Evolutionary conservation across 495 filamentous ascomycete genomes (phyloP).

Genomic region (Aspergillus mulundensis): DNA sequence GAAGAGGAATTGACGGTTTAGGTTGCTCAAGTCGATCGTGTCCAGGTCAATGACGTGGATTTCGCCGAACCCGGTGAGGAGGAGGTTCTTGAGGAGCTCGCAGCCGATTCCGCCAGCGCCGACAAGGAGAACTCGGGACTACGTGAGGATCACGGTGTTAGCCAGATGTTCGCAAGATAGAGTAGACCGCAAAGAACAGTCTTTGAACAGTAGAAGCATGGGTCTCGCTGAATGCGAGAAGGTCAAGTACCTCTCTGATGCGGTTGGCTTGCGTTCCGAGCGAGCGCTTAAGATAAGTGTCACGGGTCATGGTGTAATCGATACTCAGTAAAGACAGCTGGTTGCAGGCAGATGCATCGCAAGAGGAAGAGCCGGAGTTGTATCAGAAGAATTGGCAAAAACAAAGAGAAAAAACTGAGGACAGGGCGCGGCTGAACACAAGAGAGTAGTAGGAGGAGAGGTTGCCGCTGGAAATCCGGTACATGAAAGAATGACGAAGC

Average conservation of each 20-base stretch:
- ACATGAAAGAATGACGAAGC: conserved; percentile 15
- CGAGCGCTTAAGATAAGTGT: conserved; percentile 56
- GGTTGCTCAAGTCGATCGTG: conserved; percentile 95
- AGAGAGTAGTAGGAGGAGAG: conserved; percentile 15
- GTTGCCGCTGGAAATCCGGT: conserved; percentile 13
- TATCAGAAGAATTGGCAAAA: neutral
- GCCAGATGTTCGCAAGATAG: neutral
- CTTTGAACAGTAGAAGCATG: neutral
- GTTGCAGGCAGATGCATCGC: conserved; percentile 18
- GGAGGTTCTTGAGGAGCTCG: conserved; percentile 95
- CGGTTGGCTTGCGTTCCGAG: conserved; percentile 55
- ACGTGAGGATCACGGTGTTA: conserved; percentile 19
- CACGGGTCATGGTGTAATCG: conserved; percentile 43
- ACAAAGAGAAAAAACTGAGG: neutral
- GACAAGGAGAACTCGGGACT: conserved; percentile 90
- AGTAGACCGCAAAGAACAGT: neutral
- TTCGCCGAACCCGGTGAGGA: conserved; percentile 88
- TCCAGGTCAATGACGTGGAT: conserved; percentile 96
- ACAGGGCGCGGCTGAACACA: conserved; percentile 8
- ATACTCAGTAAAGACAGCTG: conserved; percentile 8
- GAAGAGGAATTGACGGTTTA: conserved; percentile 98
- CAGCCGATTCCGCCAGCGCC: conserved; percentile 97
- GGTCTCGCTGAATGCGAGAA: neutral
- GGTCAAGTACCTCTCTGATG: conserved; percentile 58
- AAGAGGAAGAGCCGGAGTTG: neutral